Evolutionary conservation across 768 basidiomycete species (phyloP).

Genomic region (Pulveroboletus sp.): DNA sequence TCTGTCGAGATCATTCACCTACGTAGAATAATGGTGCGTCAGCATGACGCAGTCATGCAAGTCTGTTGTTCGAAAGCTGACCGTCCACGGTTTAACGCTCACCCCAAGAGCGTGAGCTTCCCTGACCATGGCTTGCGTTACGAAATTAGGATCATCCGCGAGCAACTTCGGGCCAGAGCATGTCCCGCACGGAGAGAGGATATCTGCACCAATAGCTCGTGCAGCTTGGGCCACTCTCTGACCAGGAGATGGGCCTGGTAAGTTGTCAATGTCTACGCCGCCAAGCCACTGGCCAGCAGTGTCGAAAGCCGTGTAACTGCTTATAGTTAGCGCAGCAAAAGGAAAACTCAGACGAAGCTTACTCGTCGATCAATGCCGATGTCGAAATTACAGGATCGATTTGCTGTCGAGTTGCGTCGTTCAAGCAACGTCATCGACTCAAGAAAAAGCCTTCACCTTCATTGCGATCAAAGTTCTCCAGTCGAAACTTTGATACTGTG

Average conservation of each 20-base stretch:
- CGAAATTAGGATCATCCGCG: conserved; percentile 50
- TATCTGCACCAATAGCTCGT: conserved; percentile 54
- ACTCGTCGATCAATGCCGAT: conserved; percentile 67
- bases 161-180: conserved; percentile 34
- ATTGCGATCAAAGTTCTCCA: conserved; percentile 73
- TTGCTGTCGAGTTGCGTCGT: conserved; percentile 33
- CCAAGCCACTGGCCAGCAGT: conserved; percentile 63
- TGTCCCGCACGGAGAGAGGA: conserved; percentile 59
- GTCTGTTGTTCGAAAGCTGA: conserved; percentile 29
- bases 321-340: background rate
- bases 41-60: background rate
- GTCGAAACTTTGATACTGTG: conserved; percentile 76
- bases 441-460: conserved; percentile 42
- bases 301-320: conserved; percentile 41
- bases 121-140: conserved; percentile 64
- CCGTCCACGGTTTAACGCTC: conserved; percentile 71
- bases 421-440: background rate
- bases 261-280: conserved; percentile 58
- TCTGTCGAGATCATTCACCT: conserved; percentile 62
- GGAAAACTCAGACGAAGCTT: conserved; percentile 19
- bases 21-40: background rate
- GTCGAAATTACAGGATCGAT: conserved; percentile 53
- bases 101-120: conserved; percentile 61
- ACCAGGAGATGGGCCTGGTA: conserved; percentile 56
- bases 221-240: conserved; percentile 68